Conservation (phyloP, 805 yeast species). For the Spencermartinsiella europaea region DNA sequence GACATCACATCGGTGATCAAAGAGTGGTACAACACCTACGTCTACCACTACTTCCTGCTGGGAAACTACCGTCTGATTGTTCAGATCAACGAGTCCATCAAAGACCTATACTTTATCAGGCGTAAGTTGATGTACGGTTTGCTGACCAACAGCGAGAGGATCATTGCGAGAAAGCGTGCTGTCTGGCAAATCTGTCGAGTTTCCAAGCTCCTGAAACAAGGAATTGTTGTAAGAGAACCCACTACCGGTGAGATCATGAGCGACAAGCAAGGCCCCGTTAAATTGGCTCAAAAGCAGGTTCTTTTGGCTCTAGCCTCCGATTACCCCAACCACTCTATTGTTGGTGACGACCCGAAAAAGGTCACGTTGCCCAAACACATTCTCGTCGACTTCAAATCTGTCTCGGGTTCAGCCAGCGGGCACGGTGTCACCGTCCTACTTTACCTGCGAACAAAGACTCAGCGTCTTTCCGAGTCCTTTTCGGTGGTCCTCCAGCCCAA, state of each 20-base stretch:
- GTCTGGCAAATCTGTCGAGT: conserved; percentile 30
- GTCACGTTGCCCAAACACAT: conserved; percentile 45
- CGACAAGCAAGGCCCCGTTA: conserved; percentile 41
- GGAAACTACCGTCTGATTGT: conserved; percentile 25
- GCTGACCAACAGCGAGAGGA: conserved; percentile 26
- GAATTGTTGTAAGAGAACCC: conserved; percentile 29
- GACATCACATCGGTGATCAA: conserved; percentile 30
- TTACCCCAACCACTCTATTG: conserved; percentile 44
- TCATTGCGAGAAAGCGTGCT: conserved; percentile 26
- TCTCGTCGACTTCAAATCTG: conserved; percentile 70
- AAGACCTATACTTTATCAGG: conserved; percentile 26
- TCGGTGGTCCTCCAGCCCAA: conserved; percentile 58
- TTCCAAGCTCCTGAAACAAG: conserved; percentile 29
- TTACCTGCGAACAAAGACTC: conserved; percentile 59
- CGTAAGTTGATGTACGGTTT: conserved; percentile 25
- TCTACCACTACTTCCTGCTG: conserved; percentile 24
- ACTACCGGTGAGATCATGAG: conserved; percentile 26
- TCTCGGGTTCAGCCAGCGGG: conserved; percentile 55
- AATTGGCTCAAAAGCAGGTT: conserved; percentile 61
- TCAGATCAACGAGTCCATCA: conserved; percentile 22
- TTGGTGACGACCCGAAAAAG: conserved; percentile 12
- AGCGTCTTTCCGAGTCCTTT: conserved; percentile 73
- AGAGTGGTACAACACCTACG: conserved; percentile 30
- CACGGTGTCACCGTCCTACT: conserved; percentile 68
- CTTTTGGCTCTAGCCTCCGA: conserved; percentile 67